Percentiles rank a stretch among this genome's conserved stretches.
These are phyloP conservation scores for Telfairia occidentalis DNA, from an alignment of 331 rosid species.

Conservation along the genomic window DNA sequence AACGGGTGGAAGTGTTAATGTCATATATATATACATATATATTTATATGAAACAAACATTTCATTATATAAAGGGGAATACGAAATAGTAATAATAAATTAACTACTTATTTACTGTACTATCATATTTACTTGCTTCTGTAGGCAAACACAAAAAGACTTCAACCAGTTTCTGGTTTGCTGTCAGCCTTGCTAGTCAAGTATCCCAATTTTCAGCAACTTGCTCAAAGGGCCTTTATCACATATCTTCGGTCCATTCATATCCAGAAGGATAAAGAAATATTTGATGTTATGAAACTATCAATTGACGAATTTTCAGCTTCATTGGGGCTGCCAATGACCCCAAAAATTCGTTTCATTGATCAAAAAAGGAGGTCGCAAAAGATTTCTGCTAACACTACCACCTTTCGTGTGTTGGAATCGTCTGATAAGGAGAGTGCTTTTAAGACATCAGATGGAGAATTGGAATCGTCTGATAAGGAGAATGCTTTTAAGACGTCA, in stretches of 20 bases:
- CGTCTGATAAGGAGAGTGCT: conserved; percentile 24
- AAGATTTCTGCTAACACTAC: conserved; percentile 16
- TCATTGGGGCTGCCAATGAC: conserved; percentile 82
- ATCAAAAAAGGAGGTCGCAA: conserved; percentile 42
- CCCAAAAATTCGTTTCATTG: conserved; percentile 62
- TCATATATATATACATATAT: too few relatives aligned
- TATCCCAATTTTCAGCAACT: conserved; percentile 54
- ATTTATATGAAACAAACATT: too few relatives aligned
- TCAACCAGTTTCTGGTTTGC: conserved; percentile 59
- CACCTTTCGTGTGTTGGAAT: conserved; percentile 27
- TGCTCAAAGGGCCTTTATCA: conserved; percentile 72
- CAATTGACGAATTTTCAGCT: conserved; percentile 60
- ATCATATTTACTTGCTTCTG: conserved; percentile 11
- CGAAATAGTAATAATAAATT: too few relatives aligned
- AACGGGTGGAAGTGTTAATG: neutral
- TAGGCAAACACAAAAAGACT: conserved; percentile 55
- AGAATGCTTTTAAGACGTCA: conserved; percentile 22
- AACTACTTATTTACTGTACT: neutral
- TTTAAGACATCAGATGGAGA: conserved; percentile 28
- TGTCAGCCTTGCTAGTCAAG: conserved; percentile 68
- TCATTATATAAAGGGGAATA: too few relatives aligned
- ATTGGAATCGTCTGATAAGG: conserved; percentile 31
- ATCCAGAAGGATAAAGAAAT: conserved; percentile 75
- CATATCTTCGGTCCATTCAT: conserved; percentile 60
- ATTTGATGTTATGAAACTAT: conserved; percentile 63